These are phyloP conservation scores for Apiotrichum siamense DNA, from an alignment of 1,284 basidiomycete genomes.

Conservation along the genomic window DNA sequence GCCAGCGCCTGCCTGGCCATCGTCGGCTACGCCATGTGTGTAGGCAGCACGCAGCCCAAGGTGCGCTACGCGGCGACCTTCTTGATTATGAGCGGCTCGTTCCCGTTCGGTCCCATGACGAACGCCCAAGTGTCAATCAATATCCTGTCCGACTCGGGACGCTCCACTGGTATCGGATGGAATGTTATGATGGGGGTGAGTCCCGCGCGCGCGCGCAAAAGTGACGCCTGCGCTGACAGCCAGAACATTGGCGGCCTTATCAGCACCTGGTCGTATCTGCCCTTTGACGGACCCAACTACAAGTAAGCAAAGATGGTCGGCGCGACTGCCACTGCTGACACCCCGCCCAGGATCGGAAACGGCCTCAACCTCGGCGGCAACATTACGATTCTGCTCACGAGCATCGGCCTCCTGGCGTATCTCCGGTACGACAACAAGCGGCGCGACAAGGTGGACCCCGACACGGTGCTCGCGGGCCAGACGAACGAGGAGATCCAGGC, in stretches of 20 bases:
- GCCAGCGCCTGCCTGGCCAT: conserved; percentile 30
- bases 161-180: conserved; percentile 12
- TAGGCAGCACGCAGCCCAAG: conserved; percentile 13
- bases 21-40: conserved; percentile 33
- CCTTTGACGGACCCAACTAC: conserved; percentile 18
- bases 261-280: conserved; percentile 23
- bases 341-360: conserved; percentile 14
- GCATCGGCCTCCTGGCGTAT: conserved; percentile 5
- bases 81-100: conserved; percentile 8
- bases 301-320: conserved; percentile 10
- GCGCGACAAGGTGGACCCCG: conserved; percentile 7
- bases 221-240: background rate
- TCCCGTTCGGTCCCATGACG: conserved; percentile 12
- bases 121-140: conserved; percentile 10
- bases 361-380: conserved; percentile 16
- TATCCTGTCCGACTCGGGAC: conserved; percentile 7
- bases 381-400: conserved; percentile 7
- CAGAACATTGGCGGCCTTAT: conserved; percentile 21
- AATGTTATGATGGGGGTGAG: conserved; percentile 17
- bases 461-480: conserved; percentile 2
- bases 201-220: background rate
- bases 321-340: background rate
- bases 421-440: conserved; percentile 13
- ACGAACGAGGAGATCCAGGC: conserved; percentile 10
- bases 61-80: conserved; percentile 16